Evolutionary conservation across 2,329 filamentous ascomycete genomes (phyloP).

Genomic region (Ophiostoma novo-ulmi): DNA sequence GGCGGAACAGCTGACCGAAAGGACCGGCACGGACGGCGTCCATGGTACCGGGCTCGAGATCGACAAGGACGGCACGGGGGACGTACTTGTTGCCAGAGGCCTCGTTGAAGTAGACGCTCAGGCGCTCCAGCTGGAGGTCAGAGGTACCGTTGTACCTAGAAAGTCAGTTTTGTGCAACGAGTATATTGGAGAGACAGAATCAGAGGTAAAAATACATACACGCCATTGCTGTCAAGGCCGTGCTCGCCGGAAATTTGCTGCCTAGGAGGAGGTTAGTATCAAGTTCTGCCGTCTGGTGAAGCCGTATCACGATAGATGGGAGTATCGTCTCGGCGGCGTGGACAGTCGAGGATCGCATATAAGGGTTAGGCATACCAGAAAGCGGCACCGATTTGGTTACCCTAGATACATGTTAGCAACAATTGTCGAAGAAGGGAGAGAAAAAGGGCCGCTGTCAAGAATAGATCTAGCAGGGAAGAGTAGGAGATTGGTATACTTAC

Average conservation of each 20-base stretch:
- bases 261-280: slow-evolving; percentile 40
- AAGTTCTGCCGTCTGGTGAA: background rate
- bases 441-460: background rate
- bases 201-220: slow-evolving; percentile 57
- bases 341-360: background rate
- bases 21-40: slow-evolving; percentile 97
- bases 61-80: slow-evolving; percentile 96
- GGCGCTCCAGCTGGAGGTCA: slow-evolving; percentile 98
- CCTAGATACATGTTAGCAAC: slow-evolving; percentile 48
- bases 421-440: background rate
- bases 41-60: slow-evolving; percentile 99
- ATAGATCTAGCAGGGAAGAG: background rate
- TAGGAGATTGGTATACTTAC: slow-evolving; percentile 50
- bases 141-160: slow-evolving; percentile 92
- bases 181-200: background rate
- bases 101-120: slow-evolving; percentile 63
- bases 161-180: slow-evolving; percentile 23
- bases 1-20: slow-evolving; percentile 98
- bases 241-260: slow-evolving; percentile 85
- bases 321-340: background rate
- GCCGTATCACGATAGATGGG: background rate
- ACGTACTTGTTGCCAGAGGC: slow-evolving; percentile 98
- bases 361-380: slow-evolving; percentile 67
- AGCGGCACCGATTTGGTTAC: slow-evolving; percentile 99
- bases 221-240: slow-evolving; percentile 93